Percentiles rank a stretch among this genome's conserved stretches.
Conservation (phyloP, 129 eudicot genomes). For the Flaveria sonorensis region DNA sequence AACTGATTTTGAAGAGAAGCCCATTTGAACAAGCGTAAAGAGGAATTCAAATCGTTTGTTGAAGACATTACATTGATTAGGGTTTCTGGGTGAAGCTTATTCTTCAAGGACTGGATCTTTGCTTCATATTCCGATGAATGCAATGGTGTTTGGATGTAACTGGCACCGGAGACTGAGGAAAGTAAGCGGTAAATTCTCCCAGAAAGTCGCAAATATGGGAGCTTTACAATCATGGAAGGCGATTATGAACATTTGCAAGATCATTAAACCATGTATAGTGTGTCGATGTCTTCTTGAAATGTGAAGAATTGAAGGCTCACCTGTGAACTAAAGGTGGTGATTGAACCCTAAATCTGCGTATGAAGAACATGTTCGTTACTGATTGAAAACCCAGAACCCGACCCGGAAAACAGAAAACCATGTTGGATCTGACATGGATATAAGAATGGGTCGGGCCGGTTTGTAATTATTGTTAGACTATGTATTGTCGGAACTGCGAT, state of each 20-base stretch:
- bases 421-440: too few species aligned
- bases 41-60: slow-evolving; percentile 61
- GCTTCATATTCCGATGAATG: slow-evolving; percentile 47
- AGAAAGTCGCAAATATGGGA: slow-evolving; percentile 38
- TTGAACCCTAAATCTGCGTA: neutral
- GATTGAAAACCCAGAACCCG: neutral
- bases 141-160: slow-evolving; percentile 36
- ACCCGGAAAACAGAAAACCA: neutral
- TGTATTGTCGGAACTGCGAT: too few species aligned
- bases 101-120: slow-evolving; percentile 51
- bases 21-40: slow-evolving; percentile 61
- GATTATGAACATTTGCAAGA: slow-evolving; percentile 7
- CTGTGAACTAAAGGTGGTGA: neutral
- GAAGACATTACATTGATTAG: slow-evolving; percentile 52
- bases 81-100: slow-evolving; percentile 54
- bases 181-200: slow-evolving; percentile 34
- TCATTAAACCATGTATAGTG: neutral
- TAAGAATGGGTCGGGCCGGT: too few species aligned
- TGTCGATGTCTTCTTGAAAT: neutral
- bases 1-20: slow-evolving; percentile 70
- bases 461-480: too few species aligned
- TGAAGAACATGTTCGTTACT: neutral
- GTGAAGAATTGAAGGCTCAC: neutral
- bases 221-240: slow-evolving; percentile 60
- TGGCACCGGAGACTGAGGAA: slow-evolving; percentile 51